Base-by-base conservation (phyloP, 1,139 yeast species). In the Spencermartinsiella ligniputridi region DNA sequence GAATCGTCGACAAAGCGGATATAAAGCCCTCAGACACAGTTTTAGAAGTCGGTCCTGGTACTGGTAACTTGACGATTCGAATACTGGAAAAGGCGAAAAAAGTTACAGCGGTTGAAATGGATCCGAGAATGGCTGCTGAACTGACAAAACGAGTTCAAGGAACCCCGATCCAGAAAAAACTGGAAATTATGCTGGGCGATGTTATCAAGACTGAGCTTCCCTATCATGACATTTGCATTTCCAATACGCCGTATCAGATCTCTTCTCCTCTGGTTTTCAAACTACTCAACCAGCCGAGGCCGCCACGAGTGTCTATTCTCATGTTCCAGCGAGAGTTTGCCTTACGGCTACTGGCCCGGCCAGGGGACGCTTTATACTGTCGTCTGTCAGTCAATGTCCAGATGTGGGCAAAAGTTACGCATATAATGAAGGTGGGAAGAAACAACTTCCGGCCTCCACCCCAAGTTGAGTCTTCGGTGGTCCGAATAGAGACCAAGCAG, bases 311-410 rank as follows among this genome's bases (percentile, higher is more conserved):
- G 9, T 86, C 96, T 3, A 87, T 92, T 50, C 83, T 92, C 56
- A 92, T 92, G 99, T 92, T 92, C 67, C 99, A 92, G 70, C 76
- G 98, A 61, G 99, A 92, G 63, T 92, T 92, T 64, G 98, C 98
- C 2, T 67, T 92, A 67, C 79, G 97, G 58, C 71, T 92, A 45
- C 74, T 94, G 47, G 98, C 98, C 1, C 78, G 95, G 55, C 98
- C 99, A 0, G 98, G 98, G 21, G 98, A 92, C 55, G 67, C 88
- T 1, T 71, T 94, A 40, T 92, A 92, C 69, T 89, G 97, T 66
- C 77, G 99, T 57, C 74, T 92, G 46, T 83, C 95, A 17, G 98
- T 96, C 27, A 94, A 92, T 61, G 97, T 92, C 0, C 98, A 92
- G 62, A 90, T 92, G 97, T 92, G 98, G 97, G 96, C 97, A 18